Evolutionary conservation across 176 grass and related monocot genomes (phyloP), one percentile per base, ranked within the genome.

Genomic region (Aegilops tauschii): DNA sequence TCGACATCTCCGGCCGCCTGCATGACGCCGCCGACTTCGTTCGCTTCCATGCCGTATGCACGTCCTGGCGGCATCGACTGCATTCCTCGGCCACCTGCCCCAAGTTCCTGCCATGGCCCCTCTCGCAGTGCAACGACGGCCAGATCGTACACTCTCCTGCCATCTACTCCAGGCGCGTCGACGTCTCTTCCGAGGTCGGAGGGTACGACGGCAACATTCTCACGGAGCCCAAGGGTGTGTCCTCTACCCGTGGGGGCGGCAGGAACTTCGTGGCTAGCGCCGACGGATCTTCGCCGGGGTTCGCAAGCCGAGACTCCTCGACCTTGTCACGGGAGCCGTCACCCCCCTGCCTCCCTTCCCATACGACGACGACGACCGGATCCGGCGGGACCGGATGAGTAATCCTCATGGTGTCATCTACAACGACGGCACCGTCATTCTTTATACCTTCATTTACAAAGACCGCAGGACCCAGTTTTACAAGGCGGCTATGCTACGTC

Each of bases 31-130:
- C 13, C 12, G 66, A 83, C 68, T 73, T 61, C 8, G 8, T 73
- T 12, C 14, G 81, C 49, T 40, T 83, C 50, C 81, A 61, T 14
- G 81, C 69, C 23, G 54, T 74, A 9, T 83, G 35, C 69, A 61
- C 10, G 14, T 40, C 13, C 34, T 81, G 79, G 79, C 62, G 79
- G 8, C 9, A 16, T 4, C 14, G 78, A 47, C 25, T 65, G 63
- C 27, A 30, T 30, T 30, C 63, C 64, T 30, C 30, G 6, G 28
- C 45, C 44, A 45, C 27, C 6, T 18, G 54, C 18, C 54, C 5
- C 13, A 52, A 14, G 54, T 59, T 59, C 17, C 5, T 59, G 18
- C 18, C 54, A 21, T 59, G 54, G 54, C 18, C 6, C 54, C 49
- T 59, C 54, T 14, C 16, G 0, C 18, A 7, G 18, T 21, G 18